Evolutionary conservation across 345 rosid species (phyloP).

Genomic region (Clarkia xantiana): DNA sequence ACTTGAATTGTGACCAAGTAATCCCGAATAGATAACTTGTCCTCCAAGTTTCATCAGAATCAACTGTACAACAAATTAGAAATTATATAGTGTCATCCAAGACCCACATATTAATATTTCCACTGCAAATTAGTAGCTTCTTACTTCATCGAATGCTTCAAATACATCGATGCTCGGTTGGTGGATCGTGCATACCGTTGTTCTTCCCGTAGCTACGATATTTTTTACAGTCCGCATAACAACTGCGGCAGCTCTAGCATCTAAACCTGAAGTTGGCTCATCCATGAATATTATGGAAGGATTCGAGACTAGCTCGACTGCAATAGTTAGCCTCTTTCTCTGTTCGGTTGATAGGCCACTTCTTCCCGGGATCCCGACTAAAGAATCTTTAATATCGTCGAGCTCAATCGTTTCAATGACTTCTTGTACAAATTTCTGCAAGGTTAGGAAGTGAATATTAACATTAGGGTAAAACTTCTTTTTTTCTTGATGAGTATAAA

Average conservation of each 20-base stretch:
- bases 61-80: conserved; percentile 8
- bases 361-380: conserved; percentile 11
- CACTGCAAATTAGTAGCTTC: background rate
- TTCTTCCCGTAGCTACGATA: conserved; percentile 12
- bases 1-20: conserved; percentile 12
- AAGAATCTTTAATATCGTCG: conserved; percentile 7
- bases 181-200: conserved; percentile 14
- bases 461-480: no score
- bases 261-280: conserved; percentile 11
- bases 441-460: background rate
- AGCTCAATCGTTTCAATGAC: conserved; percentile 12
- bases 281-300: conserved; percentile 14
- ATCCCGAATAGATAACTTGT: conserved; percentile 12
- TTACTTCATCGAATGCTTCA: conserved; percentile 12
- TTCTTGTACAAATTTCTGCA: conserved; percentile 9
- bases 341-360: conserved; percentile 10
- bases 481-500: no score
- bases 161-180: conserved; percentile 14
- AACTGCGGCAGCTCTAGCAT: conserved; percentile 12
- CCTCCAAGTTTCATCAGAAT: conserved; percentile 19
- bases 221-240: conserved; percentile 12
- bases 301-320: conserved; percentile 11
- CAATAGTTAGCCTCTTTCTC: conserved; percentile 13
- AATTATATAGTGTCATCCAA: no score
- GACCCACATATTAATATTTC: background rate